Evolutionary conservation across 2,329 filamentous ascomycete species (phyloP).

Genomic region (Neofusicoccum ribis): DNA sequence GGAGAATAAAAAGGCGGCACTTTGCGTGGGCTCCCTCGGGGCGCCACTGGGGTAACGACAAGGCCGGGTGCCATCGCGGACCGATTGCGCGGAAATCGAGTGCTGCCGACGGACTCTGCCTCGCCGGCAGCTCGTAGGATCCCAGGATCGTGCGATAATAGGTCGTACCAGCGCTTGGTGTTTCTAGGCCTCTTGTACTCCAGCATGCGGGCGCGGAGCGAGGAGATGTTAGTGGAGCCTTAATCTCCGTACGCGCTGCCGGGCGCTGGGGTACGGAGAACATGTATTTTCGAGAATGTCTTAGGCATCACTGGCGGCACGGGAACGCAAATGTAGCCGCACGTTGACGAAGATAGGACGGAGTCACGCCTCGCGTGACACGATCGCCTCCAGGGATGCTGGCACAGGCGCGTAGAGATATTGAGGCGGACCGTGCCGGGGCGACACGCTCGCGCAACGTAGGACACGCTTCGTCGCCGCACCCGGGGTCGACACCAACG

Average conservation of each 20-base stretch:
- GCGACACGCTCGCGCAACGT: conserved; percentile 15
- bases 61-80: background rate
- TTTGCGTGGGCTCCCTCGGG: background rate
- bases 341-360: background rate
- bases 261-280: background rate
- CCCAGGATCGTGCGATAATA: conserved; percentile 1
- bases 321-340: background rate
- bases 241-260: conserved; percentile 14
- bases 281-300: background rate
- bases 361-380: background rate
- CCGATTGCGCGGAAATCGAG: background rate
- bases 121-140: background rate
- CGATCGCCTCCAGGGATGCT: background rate
- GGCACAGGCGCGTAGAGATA: conserved; percentile 6
- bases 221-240: background rate
- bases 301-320: background rate
- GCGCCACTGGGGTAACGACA: background rate
- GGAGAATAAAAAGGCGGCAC: background rate
- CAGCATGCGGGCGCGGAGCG: background rate
- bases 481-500: background rate
- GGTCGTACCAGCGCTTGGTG: conserved; percentile 12
- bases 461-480: conserved; percentile 11
- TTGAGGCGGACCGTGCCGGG: background rate
- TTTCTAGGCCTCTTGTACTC: background rate
- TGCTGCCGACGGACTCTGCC: background rate